Percentiles rank a stretch among this genome's conserved stretches.
These are phyloP conservation scores for Incumbomyces delicatus DNA, from an alignment of 2,329 filamentous ascomycete genomes.

Conservation along the genomic window DNA sequence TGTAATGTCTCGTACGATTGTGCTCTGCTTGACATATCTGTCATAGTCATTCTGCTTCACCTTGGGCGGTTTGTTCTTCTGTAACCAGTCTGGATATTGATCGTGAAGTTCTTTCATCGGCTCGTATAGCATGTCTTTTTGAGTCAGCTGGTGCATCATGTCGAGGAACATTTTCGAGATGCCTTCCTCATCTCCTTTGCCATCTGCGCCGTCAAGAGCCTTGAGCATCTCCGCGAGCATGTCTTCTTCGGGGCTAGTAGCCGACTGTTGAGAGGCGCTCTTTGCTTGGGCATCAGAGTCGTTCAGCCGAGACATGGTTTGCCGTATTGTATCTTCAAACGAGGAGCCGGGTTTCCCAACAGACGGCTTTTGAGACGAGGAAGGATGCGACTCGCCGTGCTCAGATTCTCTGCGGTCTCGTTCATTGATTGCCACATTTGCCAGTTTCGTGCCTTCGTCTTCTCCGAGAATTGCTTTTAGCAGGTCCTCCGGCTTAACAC, in stretches of 20 bases:
- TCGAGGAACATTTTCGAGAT: conserved; percentile 90
- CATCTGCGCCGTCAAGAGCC: conserved; percentile 61
- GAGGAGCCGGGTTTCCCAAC: conserved; percentile 1
- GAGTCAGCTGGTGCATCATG: conserved; percentile 98
- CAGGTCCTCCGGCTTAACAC: conserved; percentile 23
- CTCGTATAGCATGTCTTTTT: conserved; percentile 96
- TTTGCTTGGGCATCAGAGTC: conserved; percentile 77
- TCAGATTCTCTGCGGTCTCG: conserved; percentile 16
- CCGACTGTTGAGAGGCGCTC: conserved; percentile 53
- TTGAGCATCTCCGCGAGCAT: conserved; percentile 88
- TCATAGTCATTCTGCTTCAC: conserved; percentile 59
- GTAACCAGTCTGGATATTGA: conserved; percentile 86
- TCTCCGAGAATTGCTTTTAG: conserved; percentile 26
- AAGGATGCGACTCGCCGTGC: conserved; percentile 16
- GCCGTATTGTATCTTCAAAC: conserved; percentile 87
- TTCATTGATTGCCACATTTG: conserved; percentile 12
- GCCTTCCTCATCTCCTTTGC: conserved; percentile 55
- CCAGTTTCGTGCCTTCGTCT: conserved; percentile 14
- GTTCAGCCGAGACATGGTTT: conserved; percentile 95
- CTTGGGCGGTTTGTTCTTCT: conserved; percentile 59
- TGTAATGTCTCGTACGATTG: conserved; percentile 76
- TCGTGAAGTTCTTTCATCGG: conserved; percentile 95
- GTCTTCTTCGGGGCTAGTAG: conserved; percentile 56
- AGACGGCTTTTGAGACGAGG: conserved; percentile 11
- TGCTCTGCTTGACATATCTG: conserved; percentile 72